Base-by-base conservation (phyloP, 2,329 filamentous ascomycete species). In the Rhytidhysteron rufulum region DNA sequence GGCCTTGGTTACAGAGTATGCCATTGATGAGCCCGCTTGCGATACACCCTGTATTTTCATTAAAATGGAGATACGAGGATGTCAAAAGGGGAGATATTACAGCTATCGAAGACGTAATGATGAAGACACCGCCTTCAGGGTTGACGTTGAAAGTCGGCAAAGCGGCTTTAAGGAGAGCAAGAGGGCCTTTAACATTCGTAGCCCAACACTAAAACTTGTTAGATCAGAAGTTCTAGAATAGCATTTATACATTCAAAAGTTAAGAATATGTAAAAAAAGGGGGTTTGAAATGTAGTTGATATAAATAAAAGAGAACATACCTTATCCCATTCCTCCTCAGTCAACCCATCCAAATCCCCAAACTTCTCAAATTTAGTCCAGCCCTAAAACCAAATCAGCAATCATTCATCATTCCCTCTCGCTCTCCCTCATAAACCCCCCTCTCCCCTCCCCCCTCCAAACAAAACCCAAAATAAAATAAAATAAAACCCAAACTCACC, bases 1-100 rank as follows among this genome's bases (percentile, higher is more conserved):
- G 1, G 86, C 85, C 60, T 93, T 93, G 27, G 85, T 86, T 15
- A 90, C 83, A 0, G 81, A 73, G 55, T 93, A 93, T 3, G 87
- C 79, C 82, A 82, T 75, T 31, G 73, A 77, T 49, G 74, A 78
- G 4, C 79, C 79, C 38, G 57, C 60, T 37, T 75, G 61, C n/a
- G 67, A 57, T 44, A 75, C 50, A 33, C 73, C 73, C 73, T 76
- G 45, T 6, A 19, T 16, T 30, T 24, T 9, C 21, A 18, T 33
- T 35, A 20, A 5, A 30, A 22, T 31, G 24, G 21, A 29, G 50
- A 22, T 43, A 37, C 25, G 22, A 17, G 34, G 18, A 20, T 2
- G 9, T 30, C 20, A 15, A 22, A 13, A 15, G 13, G 27, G 8
- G n/a, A 13, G 40, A 56, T 31, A 27, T 29, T 38, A 77, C 78